Base-by-base conservation (phyloP, 1,284 basidiomycete genomes). In the Sphagnurus paluster region DNA sequence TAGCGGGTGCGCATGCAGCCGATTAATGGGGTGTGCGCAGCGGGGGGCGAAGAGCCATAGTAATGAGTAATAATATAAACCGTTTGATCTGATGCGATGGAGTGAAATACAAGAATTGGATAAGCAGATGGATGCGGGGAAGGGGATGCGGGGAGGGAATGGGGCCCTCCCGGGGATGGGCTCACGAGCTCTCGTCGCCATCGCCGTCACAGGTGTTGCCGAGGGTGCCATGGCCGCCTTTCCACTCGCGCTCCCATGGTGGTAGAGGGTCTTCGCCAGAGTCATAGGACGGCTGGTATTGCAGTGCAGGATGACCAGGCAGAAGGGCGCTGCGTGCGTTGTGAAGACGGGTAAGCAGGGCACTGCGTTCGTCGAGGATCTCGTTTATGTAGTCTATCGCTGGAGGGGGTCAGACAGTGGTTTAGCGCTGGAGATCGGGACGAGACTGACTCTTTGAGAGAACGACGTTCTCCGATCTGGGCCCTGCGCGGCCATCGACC, bases 391-490 rank as follows among this genome's bases (percentile, higher is more conserved):
- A 82, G 48, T 93, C 91, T 62, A 93, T 91, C n/a, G 90, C 90
- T 93, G 53, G 2, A 44, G 35, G n/a, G 42, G 26, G 30, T 14
- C n/a, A 36, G 39, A 33, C 36, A 29, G 49, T 52, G 35, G 41
- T 30, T 39, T 14, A 41, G 23, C 44, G 25, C 37, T 34, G n/a
- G n/a, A n/a, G n/a, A n/a, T n/a, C n/a, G n/a, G 46, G 25, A 39
- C 38, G 26, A 40, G 55, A 34, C 87, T 60, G 59, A 93, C 90
- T 90, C 66, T 92, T 91, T 38, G 78, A 77, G 36, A 93, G 65
- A 4, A 93, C 90, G 40, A 93, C 79, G 49, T 90, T 90, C 68
- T 93, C 90, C 60, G 90, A 92, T 56, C 85, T 74, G 10, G 91
- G 89, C 1, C 90, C 90, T 0, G 89, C 87, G 28, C 90, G 69